A percentile compares a stretch with the other conserved stretches of the same genome.
phyloP scores from a whole-genome alignment of 2,329 filamentous ascomycete genomes.

The Pseudocercospora crystallina region DNA sequence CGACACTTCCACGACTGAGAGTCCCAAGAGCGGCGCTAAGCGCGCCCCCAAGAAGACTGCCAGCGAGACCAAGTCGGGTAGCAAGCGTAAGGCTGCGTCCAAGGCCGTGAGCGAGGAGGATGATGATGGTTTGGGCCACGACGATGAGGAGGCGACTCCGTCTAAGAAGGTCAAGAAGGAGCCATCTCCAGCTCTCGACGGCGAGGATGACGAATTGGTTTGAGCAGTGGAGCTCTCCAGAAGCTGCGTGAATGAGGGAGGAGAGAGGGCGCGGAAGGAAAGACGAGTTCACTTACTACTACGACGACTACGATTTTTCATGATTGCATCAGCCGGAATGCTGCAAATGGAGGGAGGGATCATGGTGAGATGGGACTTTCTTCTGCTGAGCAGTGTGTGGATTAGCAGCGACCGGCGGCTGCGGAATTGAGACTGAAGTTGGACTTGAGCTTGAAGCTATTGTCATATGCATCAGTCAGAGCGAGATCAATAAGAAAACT shows the following conservation, averaged over 20 bases:
- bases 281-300: neutral
- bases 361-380: neutral
- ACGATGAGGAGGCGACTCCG: neutral
- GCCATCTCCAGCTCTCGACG: neutral
- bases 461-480: too few relatives aligned
- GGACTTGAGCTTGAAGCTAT: too few relatives aligned
- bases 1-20: neutral
- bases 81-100: slow-evolving; percentile 4
- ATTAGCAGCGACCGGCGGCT: too few relatives aligned
- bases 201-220: neutral
- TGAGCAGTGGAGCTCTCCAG: neutral
- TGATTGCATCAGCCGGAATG: neutral
- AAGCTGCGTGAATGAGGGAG: neutral
- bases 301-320: neutral
- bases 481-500: too few relatives aligned
- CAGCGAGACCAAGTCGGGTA: neutral
- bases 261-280: too few relatives aligned
- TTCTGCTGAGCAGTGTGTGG: neutral
- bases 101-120: neutral
- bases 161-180: neutral
- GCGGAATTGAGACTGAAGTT: too few relatives aligned
- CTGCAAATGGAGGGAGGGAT: neutral
- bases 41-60: neutral
- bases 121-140: neutral
- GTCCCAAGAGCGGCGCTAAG: neutral